Evolutionary conservation across 345 rosid genomes (phyloP), one percentile per base, ranked within the genome.

Genomic region (Lepidium didymum): DNA sequence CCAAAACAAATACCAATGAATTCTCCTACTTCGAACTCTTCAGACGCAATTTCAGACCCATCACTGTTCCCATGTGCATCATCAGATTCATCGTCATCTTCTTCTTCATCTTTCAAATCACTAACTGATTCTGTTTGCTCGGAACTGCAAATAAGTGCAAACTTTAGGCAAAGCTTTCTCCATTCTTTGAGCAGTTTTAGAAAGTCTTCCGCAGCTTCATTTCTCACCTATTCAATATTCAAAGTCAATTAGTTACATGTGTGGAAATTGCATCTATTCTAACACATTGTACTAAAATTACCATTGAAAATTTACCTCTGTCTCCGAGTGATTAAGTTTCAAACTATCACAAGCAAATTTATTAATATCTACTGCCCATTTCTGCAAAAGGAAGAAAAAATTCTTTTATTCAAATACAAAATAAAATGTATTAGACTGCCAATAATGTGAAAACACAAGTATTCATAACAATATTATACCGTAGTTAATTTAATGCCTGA

Each of bases 331-430:
- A 19, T 82, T 82, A 0, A 10, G 42, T 36, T 67, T 75, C 56
- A 79, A 35, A 58, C 80, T 82, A 23, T 77, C 64, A 68, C 80
- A 79, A 12, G 86, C 83, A 13, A 64, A 25, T 14, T 49, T 15
- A 19, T 79, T 79, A 5, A 79, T 56, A 35, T 82, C 86, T 6
- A 79, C 80, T 43, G 81, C 83, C 86, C 83, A 79, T 56, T 61
- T 66, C 86, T 82, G 64, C 40, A 40, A 35, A 36, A 56, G 11
- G 44, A 56, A 27, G 3, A 56, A 6, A 56, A 10, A 36, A 3
- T 18, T n/a, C 1, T 27, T 4, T 36, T 12, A 11, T 16, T 56
- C 45, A 56, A 12, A 56, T 56, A 56, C 44, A 56, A 12, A 14
- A 36, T 18, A 36, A 37, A 18, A 18, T 15, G 14, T 15, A 36